Evolutionary conservation across 495 filamentous ascomycete species (phyloP).

Genomic region (Daldinia bambusicola): DNA sequence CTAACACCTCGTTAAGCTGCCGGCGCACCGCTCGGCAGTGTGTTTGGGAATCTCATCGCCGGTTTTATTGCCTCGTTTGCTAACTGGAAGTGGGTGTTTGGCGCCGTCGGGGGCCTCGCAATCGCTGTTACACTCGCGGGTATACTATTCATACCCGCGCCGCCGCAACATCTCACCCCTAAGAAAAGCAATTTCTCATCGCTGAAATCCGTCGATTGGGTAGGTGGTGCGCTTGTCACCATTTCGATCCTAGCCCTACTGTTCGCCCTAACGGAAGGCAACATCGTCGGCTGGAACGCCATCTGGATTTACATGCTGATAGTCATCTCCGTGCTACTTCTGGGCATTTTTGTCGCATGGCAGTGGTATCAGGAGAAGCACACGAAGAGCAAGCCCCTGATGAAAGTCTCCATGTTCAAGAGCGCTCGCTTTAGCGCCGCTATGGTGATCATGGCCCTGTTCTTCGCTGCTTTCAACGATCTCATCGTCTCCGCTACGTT

Average conservation of each 20-base stretch:
- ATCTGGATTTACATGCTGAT: constrained; percentile 73
- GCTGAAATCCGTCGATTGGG: constrained; percentile 66
- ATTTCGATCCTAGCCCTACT: constrained; percentile 68
- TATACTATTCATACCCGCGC: constrained; percentile 71
- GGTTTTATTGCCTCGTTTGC: constrained; percentile 66
- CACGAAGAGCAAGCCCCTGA: constrained; percentile 59
- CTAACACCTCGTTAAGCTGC: constrained; percentile 46
- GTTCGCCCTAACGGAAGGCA: constrained; percentile 72
- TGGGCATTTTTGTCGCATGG: constrained; percentile 71
- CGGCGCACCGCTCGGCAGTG: constrained; percentile 68
- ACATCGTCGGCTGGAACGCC: constrained; percentile 73
- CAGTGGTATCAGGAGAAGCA: constrained; percentile 67
- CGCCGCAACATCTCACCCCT: constrained; percentile 53
- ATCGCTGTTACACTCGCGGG: constrained; percentile 67
- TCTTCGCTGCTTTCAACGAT: constrained; percentile 69
- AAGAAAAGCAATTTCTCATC: constrained; percentile 44
- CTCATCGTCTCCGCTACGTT: constrained; percentile 69
- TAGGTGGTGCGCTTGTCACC: constrained; percentile 72
- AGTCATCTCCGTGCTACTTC: constrained; percentile 67
- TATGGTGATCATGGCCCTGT: constrained; percentile 68
- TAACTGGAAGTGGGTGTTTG: constrained; percentile 73
- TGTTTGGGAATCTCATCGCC: constrained; percentile 64
- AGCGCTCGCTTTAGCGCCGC: constrained; percentile 64
- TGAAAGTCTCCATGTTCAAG: constrained; percentile 67
- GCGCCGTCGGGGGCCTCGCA: constrained; percentile 71